phyloP scores from a whole-genome alignment of 768 basidiomycete species.

The Neoboletus brunneissimus region DNA sequence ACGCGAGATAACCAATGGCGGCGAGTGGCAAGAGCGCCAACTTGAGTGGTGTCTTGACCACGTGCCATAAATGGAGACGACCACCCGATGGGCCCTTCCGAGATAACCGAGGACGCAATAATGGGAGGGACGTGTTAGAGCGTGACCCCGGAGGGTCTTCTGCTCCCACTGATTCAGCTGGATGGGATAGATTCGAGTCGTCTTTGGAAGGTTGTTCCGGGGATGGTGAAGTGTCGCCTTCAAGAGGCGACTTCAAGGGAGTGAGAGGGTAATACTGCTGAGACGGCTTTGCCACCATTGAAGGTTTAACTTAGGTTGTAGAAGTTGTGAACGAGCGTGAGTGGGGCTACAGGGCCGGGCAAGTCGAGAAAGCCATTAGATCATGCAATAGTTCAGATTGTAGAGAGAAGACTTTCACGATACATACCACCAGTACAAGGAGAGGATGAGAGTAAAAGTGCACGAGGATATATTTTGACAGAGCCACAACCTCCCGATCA shows the following conservation, averaged over 20 bases:
- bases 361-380: not conserved
- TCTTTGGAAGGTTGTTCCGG: not conserved
- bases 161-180: not conserved
- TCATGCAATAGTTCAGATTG: not conserved
- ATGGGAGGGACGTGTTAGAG: conserved; percentile 6
- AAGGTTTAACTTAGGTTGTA: not conserved
- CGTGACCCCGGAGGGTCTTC: not conserved
- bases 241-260: conserved; percentile 3
- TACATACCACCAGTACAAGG: not conserved
- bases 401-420: not conserved
- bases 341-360: not conserved
- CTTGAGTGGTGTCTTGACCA: conserved; percentile 4
- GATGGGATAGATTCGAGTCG: not conserved
- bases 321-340: conserved; percentile 9
- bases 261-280: conserved; percentile 23
- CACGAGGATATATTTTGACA: not conserved
- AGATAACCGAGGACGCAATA: conserved; percentile 2
- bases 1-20: conserved; percentile 28
- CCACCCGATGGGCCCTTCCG: not conserved
- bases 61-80: conserved; percentile 7
- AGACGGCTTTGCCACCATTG: conserved; percentile 16
- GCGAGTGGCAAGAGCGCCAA: conserved; percentile 25
- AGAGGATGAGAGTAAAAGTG: not conserved
- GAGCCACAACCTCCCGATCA: not conserved
- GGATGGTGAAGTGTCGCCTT: not conserved